Percentiles rank a stretch among this genome's conserved stretches.
Evolutionary conservation across 768 basidiomycete species (phyloP).

Genomic region (Agaricus sinodeliciosus): DNA sequence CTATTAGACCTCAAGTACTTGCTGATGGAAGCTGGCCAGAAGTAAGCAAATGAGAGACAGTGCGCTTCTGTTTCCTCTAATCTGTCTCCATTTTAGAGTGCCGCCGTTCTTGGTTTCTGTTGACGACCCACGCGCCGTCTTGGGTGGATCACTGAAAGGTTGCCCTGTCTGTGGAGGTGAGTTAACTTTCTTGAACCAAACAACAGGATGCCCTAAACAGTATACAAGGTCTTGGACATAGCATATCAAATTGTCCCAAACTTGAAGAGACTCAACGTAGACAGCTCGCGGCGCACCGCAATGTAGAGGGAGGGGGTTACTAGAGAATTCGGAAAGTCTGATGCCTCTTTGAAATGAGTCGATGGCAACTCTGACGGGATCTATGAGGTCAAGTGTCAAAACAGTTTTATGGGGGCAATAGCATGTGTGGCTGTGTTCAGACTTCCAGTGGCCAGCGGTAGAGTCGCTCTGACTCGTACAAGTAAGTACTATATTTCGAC

Average conservation of each 20-base stretch:
- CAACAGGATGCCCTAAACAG: not conserved
- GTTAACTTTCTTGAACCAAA: slow-evolving; percentile 13
- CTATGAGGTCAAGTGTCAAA: too few relatives aligned
- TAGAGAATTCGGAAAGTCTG: not conserved
- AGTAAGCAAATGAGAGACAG: slow-evolving; percentile 42
- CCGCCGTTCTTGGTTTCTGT: slow-evolving; percentile 88
- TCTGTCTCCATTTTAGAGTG: slow-evolving; percentile 47
- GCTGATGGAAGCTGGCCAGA: slow-evolving; percentile 95
- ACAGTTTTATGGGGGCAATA: too few relatives aligned
- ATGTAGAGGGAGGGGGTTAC: slow-evolving; percentile 54
- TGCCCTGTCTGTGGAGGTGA: slow-evolving; percentile 95
- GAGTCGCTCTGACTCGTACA: too few relatives aligned
- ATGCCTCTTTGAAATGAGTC: not conserved
- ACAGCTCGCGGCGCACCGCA: slow-evolving; percentile 83
- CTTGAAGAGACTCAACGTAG: slow-evolving; percentile 88
- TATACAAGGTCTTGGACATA: slow-evolving; percentile 78
- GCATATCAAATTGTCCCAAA: slow-evolving; percentile 93
- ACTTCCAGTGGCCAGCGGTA: too few relatives aligned
- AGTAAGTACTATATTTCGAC: too few relatives aligned
- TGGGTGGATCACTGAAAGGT: slow-evolving; percentile 74
- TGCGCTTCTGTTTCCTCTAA: not conserved
- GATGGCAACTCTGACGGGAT: too few relatives aligned
- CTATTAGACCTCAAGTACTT: slow-evolving; percentile 95
- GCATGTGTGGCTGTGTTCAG: too few relatives aligned
- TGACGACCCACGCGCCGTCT: slow-evolving; percentile 82